Conservation (phyloP, 2,329 filamentous ascomycete genomes). For the Penicillium sclerotiorum region DNA sequence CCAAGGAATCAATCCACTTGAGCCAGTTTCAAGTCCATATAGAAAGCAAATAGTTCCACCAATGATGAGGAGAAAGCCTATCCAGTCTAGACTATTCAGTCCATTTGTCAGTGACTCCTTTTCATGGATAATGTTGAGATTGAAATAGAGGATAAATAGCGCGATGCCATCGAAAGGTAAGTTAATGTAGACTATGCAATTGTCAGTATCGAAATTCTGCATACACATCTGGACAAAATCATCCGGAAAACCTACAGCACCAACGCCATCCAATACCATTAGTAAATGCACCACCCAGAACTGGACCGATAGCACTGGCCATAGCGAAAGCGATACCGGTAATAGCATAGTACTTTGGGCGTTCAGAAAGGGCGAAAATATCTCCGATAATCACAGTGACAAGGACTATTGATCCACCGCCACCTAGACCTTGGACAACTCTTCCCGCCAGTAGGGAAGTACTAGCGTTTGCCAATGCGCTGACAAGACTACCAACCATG, state of each 20-base stretch:
- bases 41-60: conserved; percentile 11
- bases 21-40: conserved; percentile 8
- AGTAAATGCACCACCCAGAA: conserved; percentile 59
- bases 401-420: conserved; percentile 59
- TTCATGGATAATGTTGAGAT: not conserved
- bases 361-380: conserved; percentile 56
- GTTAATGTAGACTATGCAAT: not conserved
- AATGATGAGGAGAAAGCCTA: conserved; percentile 11
- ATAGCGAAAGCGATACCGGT: conserved; percentile 40
- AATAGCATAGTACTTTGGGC: conserved; percentile 5
- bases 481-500: conserved; percentile 58
- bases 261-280: conserved; percentile 57
- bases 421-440: conserved; percentile 60
- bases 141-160: not conserved
- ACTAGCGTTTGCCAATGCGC: conserved; percentile 55
- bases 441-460: conserved; percentile 60
- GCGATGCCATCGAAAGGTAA: not conserved
- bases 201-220: not conserved
- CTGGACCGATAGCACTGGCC: conserved; percentile 57
- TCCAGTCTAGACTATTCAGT: conserved; percentile 8
- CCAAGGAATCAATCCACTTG: not conserved
- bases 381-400: conserved; percentile 62
- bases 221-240: not conserved
- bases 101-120: conserved; percentile 4
- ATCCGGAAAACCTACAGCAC: conserved; percentile 52